Conservation (phyloP, 768 basidiomycete genomes). For the Amanita subjunquillea region DNA sequence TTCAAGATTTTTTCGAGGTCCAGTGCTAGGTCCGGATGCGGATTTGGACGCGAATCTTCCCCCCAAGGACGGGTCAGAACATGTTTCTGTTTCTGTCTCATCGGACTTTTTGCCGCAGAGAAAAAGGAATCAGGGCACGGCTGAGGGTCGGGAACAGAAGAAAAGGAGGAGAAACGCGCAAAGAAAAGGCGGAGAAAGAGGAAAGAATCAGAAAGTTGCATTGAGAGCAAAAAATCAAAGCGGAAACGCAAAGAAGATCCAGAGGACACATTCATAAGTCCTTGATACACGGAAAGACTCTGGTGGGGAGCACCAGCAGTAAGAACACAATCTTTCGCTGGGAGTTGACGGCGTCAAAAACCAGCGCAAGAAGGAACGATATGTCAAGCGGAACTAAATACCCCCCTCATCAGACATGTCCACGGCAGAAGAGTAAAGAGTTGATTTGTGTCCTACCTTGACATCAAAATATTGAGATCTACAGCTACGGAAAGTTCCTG, state of each 20-base stretch:
- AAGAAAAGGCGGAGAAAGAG: not conserved
- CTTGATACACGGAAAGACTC: not conserved
- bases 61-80: too few relatives aligned
- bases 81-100: too few relatives aligned
- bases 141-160: not conserved
- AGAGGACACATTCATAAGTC: not conserved
- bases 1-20: conserved; percentile 72
- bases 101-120: too few relatives aligned
- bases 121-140: not conserved
- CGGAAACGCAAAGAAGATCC: conserved; percentile 8
- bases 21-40: conserved; percentile 29
- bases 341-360: not conserved
- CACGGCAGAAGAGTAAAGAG: not conserved
- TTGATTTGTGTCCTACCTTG: not conserved
- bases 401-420: not conserved
- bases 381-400: not conserved
- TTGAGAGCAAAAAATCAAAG: conserved; percentile 8
- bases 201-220: not conserved
- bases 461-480: conserved; percentile 9
- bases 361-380: not conserved
- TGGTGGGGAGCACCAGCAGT: not conserved
- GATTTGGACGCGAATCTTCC: not conserved
- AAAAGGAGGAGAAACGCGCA: not conserved
- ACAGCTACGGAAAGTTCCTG: conserved; percentile 5
- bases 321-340: not conserved